Percentiles rank a stretch among this genome's conserved stretches.
These are phyloP conservation scores for Bipolaris gigantea DNA, from an alignment of 2,329 filamentous ascomycete genomes.

Conservation along the genomic window DNA sequence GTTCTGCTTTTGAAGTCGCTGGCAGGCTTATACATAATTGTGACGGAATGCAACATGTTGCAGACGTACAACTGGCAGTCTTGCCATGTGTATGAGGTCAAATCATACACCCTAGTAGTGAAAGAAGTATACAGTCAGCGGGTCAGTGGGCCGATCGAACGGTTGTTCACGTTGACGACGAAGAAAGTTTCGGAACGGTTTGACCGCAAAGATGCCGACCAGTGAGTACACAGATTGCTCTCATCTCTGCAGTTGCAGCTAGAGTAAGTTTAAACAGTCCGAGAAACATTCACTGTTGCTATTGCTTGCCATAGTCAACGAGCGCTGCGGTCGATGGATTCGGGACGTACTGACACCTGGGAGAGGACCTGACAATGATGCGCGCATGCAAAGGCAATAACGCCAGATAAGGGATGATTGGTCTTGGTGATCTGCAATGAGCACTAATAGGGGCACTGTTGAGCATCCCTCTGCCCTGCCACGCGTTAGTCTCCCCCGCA, in stretches of 20 bases:
- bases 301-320: not conserved
- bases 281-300: not conserved
- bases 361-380: not conserved
- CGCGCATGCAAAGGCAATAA: not conserved
- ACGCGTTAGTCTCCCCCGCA: constrained; percentile 36
- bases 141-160: constrained; percentile 6
- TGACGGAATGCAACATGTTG: not conserved
- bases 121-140: not conserved
- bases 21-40: no score
- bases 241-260: not conserved
- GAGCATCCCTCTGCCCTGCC: constrained; percentile 8
- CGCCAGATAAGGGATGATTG: not conserved
- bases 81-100: no score
- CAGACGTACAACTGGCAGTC: not conserved
- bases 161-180: not conserved
- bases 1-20: no score
- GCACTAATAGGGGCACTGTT: constrained; percentile 2
- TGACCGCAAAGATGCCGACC: not conserved
- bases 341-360: not conserved
- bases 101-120: not conserved
- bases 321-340: not conserved
- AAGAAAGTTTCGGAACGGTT: constrained; percentile 9
- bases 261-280: not conserved
- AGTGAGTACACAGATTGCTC: not conserved
- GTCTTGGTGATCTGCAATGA: not conserved